Evolutionary conservation across 2,329 filamentous ascomycete species (phyloP).

Genomic region (Dothideomycetes sp.): DNA sequence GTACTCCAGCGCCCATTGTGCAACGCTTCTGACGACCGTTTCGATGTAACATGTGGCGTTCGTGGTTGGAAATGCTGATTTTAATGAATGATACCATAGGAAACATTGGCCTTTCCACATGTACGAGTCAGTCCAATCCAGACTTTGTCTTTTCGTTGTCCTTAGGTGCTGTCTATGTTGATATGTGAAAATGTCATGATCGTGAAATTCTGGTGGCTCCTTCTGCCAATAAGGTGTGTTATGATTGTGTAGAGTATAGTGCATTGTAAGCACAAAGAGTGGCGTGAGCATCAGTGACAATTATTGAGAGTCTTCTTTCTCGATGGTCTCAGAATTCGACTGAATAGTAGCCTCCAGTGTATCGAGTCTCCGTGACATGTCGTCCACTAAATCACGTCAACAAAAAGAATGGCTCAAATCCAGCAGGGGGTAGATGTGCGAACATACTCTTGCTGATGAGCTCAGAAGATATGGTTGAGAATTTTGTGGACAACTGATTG

Average conservation of each 20-base stretch:
- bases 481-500: conserved; percentile 75
- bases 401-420: neutral
- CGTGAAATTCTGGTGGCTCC: no score
- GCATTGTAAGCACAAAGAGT: no score
- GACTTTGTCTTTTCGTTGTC: no score
- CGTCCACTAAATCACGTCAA: conserved; percentile 57
- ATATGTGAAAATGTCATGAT: no score
- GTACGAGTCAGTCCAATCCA: no score
- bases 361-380: conserved; percentile 80
- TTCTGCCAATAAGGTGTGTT: no score
- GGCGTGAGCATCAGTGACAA: neutral
- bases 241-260: no score
- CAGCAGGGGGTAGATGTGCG: neutral
- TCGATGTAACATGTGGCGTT: no score
- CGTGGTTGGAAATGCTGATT: neutral
- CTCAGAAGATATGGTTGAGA: conserved; percentile 72
- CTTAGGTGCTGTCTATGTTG: no score
- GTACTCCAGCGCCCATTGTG: conserved; percentile 6
- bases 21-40: conserved; percentile 12
- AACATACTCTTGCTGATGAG: conserved; percentile 76
- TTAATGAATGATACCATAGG: conserved; percentile 8
- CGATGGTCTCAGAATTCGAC: conserved; percentile 20
- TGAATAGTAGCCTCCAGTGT: conserved; percentile 66
- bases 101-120: no score
- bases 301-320: conserved; percentile 7